Percentiles rank a stretch among this genome's conserved stretches.
These are phyloP conservation scores for Aspergillus funiculosus DNA, from an alignment of 495 filamentous ascomycete genomes.

Conservation along the genomic window DNA sequence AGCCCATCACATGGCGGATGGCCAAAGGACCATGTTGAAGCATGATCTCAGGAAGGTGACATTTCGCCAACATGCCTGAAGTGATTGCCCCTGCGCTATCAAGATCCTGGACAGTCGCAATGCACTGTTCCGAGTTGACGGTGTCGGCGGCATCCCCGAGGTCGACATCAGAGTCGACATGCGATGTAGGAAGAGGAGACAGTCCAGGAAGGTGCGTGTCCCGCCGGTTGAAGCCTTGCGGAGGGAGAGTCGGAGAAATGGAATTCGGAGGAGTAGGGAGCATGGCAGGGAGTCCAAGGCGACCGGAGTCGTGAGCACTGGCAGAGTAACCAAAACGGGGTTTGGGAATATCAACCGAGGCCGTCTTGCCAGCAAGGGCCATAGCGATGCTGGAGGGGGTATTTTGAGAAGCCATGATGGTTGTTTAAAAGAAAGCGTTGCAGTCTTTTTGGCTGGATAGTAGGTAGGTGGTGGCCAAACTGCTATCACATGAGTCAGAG, in stretches of 20 bases:
- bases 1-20: constrained; percentile 90
- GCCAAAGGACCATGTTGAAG: constrained; percentile 83
- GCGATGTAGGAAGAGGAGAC: constrained; percentile 49
- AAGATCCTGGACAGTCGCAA: constrained; percentile 32
- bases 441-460: too few relatives aligned
- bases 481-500: constrained; percentile 25
- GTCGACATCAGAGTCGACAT: constrained; percentile 85
- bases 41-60: constrained; percentile 87
- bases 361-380: constrained; percentile 59
- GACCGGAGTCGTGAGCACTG: constrained; percentile 53
- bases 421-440: constrained; percentile 3
- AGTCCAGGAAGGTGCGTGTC: constrained; percentile 41
- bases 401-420: constrained; percentile 46
- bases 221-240: constrained; percentile 62
- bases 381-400: constrained; percentile 53
- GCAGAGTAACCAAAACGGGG: constrained; percentile 57
- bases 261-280: constrained; percentile 95
- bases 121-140: constrained; percentile 40
- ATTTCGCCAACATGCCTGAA: constrained; percentile 76
- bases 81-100: constrained; percentile 83
- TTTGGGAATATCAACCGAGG: constrained; percentile 67
- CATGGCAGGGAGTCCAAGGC: constrained; percentile 49
- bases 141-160: constrained; percentile 62
- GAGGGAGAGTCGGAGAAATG: constrained; percentile 82
- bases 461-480: constrained; percentile 22